These are phyloP conservation scores for Rhizopogon salebrosus DNA, from an alignment of 768 basidiomycete species.

Conservation along the genomic window DNA sequence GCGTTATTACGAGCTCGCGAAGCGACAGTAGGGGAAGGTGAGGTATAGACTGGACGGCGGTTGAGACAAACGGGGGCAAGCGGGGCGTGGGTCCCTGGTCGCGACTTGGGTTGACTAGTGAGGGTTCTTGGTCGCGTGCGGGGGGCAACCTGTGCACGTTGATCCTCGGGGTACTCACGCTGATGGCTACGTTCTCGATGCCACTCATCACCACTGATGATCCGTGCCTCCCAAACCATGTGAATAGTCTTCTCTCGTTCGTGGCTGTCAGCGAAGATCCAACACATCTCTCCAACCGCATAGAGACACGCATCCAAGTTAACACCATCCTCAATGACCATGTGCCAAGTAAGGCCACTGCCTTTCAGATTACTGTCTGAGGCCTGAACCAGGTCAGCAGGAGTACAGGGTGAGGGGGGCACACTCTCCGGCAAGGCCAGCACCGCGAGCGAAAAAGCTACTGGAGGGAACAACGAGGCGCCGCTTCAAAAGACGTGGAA, in stretches of 20 bases:
- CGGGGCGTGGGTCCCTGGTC: conserved; percentile 8
- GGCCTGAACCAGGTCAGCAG: conserved; percentile 57
- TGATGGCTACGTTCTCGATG: conserved; percentile 15
- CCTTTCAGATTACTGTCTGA: conserved; percentile 25
- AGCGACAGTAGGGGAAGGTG: conserved; percentile 40
- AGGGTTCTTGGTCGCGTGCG: conserved; percentile 17
- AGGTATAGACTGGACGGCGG: conserved; percentile 37
- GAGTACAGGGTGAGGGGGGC: conserved; percentile 81
- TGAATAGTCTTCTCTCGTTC: conserved; percentile 64
- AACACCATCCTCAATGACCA: conserved; percentile 29
- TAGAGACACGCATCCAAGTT: conserved; percentile 59
- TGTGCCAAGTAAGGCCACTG: conserved; percentile 17
- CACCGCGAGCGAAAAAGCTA: conserved; percentile 78
- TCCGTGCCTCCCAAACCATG: conserved; percentile 38
- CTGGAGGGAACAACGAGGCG: conserved; percentile 37
- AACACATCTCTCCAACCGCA: conserved; percentile 78
- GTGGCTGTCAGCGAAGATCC: conserved; percentile 72
- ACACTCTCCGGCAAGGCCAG: conserved; percentile 85
- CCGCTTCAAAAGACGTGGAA: conserved; percentile 50
- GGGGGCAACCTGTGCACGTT: conserved; percentile 17
- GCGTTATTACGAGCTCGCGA: conserved; percentile 44
- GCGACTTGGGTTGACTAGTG: conserved; percentile 13
- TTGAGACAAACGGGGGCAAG: conserved; percentile 24
- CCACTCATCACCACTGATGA: conserved; percentile 26
- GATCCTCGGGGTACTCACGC: conserved; percentile 6